Evolutionary conservation across 371 early-diverging fungal genomes (phyloP).

Genomic region (Aphelidium insulamus): DNA sequence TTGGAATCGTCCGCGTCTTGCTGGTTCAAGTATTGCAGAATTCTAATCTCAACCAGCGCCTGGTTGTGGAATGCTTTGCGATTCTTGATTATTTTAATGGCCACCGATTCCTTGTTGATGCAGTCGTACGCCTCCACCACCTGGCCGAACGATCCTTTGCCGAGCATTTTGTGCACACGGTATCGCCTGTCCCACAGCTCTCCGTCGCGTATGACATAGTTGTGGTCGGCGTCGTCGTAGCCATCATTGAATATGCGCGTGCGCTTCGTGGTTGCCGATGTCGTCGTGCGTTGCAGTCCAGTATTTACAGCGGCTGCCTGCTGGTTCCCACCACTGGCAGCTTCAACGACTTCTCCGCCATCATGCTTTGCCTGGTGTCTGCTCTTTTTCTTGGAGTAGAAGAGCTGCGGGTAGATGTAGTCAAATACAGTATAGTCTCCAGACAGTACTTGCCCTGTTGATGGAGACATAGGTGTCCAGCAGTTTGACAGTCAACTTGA

Average conservation of each 20-base stretch:
- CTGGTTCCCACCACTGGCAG: too few species aligned
- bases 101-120: constrained; percentile 8
- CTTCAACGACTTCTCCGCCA: too few species aligned
- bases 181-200: constrained; percentile 9
- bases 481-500: too few species aligned
- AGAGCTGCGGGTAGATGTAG: too few species aligned
- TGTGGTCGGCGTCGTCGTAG: constrained; percentile 10
- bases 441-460: too few species aligned
- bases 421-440: too few species aligned
- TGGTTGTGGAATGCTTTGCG: constrained; percentile 12
- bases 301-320: too few species aligned
- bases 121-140: constrained; percentile 17
- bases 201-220: constrained; percentile 8
- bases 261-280: background rate
- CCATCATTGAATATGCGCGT: constrained; percentile 1
- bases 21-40: constrained; percentile 3
- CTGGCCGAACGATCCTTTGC: constrained; percentile 24
- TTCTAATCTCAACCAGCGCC: constrained; percentile 15
- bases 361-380: too few species aligned
- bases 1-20: constrained; percentile 1
- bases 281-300: too few species aligned
- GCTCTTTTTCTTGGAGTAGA: too few species aligned
- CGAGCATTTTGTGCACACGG: constrained; percentile 6
- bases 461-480: too few species aligned
- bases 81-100: constrained; percentile 26